Evolutionary conservation across 1,139 yeast genomes (phyloP), one percentile per base, ranked within the genome.

Genomic region (Pichiaceae sp.): DNA sequence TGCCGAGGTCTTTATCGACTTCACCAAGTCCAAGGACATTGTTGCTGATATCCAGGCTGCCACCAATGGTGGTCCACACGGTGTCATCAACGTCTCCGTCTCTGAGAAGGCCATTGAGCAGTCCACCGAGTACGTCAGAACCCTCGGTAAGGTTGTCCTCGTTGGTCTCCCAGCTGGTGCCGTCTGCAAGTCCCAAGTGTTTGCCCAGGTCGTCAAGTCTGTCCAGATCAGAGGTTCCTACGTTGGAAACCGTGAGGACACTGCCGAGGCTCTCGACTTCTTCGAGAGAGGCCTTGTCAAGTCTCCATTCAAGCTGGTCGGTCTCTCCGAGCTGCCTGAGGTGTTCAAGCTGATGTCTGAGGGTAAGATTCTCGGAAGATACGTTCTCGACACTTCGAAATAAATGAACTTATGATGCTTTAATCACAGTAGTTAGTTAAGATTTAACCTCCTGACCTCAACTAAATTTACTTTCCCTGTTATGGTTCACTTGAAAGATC

Each of bases 91-190:
- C 61, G 86, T 83, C 43, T 83, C 93, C 32, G 89, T 79, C 39
- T 77, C 93, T 36, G 83, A 75, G 58, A 63, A 62, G 40, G 93
- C 93, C 42, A 78, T 82, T 52, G 64, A 72, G 39, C 78, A 75
- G 54, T 80, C 91, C 17, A 68, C 78, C 45, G 68, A 72, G 45
- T 82, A 77, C 61, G 82, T 80, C 41, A 74, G 91, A 62, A 63
- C 85, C 24, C 68, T 74, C 41, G 94, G 94, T 59, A 76, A 83
- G 45, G 82, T 80, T 54, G 91, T 83, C 37, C 66, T 80, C 52
- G 91, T 83, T 49, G 93, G 93, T 49, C 68, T 83, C 53, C 93
- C 93, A 46, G 82, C 83, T 32, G 73, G 72, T 49, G 84, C 89
- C 38, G 68, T 71, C 53, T 73, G 72, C 48, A 63, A 65, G 44